These are phyloP conservation scores for Botryotinia convoluta DNA, from an alignment of 2,329 filamentous ascomycete genomes.

Conservation along the genomic window DNA sequence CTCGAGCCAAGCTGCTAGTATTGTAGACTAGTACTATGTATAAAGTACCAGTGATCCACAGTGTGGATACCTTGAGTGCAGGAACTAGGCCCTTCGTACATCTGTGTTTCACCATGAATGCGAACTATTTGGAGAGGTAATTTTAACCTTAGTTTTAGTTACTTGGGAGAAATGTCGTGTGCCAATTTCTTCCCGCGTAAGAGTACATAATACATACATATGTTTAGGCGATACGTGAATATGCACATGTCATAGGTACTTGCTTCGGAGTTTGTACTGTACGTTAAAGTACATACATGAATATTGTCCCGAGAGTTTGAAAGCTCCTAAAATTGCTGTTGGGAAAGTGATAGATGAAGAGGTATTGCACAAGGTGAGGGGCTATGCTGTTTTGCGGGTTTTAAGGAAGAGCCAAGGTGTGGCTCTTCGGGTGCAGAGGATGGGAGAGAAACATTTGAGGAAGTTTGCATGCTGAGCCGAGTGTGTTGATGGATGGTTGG, in stretches of 20 bases:
- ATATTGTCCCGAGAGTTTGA: not conserved
- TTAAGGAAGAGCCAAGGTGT: not conserved
- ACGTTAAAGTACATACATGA: not conserved
- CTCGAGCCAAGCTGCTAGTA: slow-evolving; percentile 1
- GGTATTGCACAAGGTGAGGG: not conserved
- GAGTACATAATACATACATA: not conserved
- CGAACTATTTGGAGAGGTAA: not conserved
- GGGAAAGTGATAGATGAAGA: not conserved
- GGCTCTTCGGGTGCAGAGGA: not conserved
- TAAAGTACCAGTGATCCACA: not conserved
- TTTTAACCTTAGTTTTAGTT: not conserved
- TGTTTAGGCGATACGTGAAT: not conserved
- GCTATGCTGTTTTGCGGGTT: not conserved
- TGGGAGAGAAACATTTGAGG: not conserved
- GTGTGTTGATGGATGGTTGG: not conserved
- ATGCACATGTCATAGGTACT: not conserved
- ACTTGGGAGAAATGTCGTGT: not conserved
- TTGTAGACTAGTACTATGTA: not conserved
- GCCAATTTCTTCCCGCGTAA: not conserved
- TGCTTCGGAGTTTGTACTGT: not conserved
- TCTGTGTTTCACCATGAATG: not conserved
- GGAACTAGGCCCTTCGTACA: not conserved
- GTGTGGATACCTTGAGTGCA: not conserved
- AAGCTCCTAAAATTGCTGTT: not conserved
- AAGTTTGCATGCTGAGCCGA: not conserved